phyloP scores from a whole-genome alignment of 495 filamentous ascomycete species.

The Margaritispora aquatica region DNA sequence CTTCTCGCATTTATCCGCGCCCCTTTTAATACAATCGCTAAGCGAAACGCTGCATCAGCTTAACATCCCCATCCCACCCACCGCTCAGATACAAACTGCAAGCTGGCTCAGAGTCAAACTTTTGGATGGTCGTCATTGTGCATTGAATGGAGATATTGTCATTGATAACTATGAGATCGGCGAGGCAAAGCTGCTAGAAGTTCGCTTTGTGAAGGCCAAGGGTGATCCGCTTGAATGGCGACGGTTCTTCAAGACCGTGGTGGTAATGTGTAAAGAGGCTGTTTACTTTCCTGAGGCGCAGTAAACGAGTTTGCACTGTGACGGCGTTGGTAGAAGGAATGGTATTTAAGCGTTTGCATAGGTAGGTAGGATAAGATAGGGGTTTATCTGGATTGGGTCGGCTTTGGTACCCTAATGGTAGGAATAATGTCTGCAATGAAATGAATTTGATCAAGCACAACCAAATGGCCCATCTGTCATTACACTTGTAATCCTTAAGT shows the following conservation, averaged over 20 bases:
- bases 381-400: neutral
- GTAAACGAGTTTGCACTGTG: conserved; percentile 1
- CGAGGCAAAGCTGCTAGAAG: conserved; percentile 61
- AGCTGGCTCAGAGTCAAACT: conserved; percentile 65
- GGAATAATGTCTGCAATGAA: too few species aligned
- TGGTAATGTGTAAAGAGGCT: conserved; percentile 75
- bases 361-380: neutral
- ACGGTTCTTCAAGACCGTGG: conserved; percentile 91
- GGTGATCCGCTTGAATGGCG: conserved; percentile 97
- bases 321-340: neutral
- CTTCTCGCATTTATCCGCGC: conserved; percentile 75
- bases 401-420: neutral
- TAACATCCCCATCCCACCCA: conserved; percentile 63
- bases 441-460: too few species aligned
- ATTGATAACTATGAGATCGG: conserved; percentile 57
- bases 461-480: too few species aligned
- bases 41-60: conserved; percentile 75
- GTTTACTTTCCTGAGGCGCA: conserved; percentile 36
- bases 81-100: conserved; percentile 25
- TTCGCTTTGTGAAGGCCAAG: conserved; percentile 88
- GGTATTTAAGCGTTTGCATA: neutral
- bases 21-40: conserved; percentile 72
- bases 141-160: conserved; percentile 74
- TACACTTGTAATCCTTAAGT: too few species aligned
- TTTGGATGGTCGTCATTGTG: conserved; percentile 72